These are phyloP conservation scores for Leishmania tarentolae DNA, from an alignment of 208 protist species.

Conservation along the genomic window DNA sequence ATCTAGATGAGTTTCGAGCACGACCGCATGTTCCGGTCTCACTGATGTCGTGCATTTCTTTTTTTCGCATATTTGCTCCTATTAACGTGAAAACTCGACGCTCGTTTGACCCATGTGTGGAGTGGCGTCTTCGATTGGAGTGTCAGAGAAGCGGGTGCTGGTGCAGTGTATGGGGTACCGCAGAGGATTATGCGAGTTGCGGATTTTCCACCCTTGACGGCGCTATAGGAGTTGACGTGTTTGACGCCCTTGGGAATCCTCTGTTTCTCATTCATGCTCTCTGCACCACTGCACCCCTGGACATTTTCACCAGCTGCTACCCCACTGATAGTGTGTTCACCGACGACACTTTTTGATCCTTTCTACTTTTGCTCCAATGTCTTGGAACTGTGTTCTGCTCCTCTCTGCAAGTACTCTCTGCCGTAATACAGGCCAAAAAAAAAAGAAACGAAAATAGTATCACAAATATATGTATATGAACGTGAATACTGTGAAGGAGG, in stretches of 20 bases:
- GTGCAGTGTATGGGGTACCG: conserved; percentile 74
- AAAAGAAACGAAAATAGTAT: too few relatives aligned
- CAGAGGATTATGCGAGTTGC: conserved; percentile 43
- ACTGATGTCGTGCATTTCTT: conserved; percentile 14
- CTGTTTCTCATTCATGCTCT: conserved; percentile 58
- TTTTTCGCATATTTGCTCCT: conserved; percentile 56
- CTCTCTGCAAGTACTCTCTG: not conserved
- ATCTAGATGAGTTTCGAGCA: conserved; percentile 2
- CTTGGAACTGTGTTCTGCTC: not conserved
- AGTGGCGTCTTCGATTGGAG: conserved; percentile 46
- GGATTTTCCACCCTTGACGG: conserved; percentile 40
- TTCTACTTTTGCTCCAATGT: not conserved
- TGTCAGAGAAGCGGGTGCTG: conserved; percentile 43
- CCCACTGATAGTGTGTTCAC: conserved; percentile 34
- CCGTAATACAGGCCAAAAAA: not conserved
- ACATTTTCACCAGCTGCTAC: conserved; percentile 51
- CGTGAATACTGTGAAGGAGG: not conserved
- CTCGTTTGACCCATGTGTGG: conserved; percentile 34
- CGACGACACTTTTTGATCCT: not conserved
- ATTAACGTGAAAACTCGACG: conserved; percentile 50
- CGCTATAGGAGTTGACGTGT: conserved; percentile 53
- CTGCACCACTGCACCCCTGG: conserved; percentile 34
- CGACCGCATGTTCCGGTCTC: not conserved
- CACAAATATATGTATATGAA: not conserved
- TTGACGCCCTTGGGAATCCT: conserved; percentile 54